Base-by-base conservation (phyloP, 1,284 basidiomycete species). In the Anthracocystis panici-leucophaei region DNA sequence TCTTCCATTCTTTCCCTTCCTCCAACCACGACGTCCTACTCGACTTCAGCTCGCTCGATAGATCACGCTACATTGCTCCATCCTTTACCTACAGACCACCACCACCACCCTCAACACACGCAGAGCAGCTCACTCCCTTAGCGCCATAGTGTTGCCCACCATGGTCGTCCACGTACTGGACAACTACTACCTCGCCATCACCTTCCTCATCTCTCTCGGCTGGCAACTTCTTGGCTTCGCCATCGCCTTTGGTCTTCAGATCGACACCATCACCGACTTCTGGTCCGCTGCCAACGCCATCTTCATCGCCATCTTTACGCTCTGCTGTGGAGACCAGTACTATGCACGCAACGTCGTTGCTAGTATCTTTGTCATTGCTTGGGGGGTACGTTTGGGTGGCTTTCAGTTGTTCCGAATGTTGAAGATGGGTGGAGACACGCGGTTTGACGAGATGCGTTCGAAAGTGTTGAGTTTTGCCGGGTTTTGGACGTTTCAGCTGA, bases 151-250 rank as follows among this genome's bases (percentile, higher is more conserved):
- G 5, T 21, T 10, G 35, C 27, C 48, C 45, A 71, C 20, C 2
- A 76, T 76, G 74, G 61, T 68, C 25, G 69, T 76, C 21, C 65
- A 76, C 44, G 69, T 72, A 10, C 87, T 92, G 20, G 91, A 92
- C 85, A 85, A 86, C 48, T 91, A 89, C 82, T 92, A 91, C 80
- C 88, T 92, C 5, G 85, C 87, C n/a, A 87, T 92, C 38, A 91
- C 91, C 7, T 84, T 91, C 25, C 87, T 92, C 41, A 88, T 92
- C 63, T 91, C 91, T 0, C 83, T 90, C 25, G 90, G 86, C 21
- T 92, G 90, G 84, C 91, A 92, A 81, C 85, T 90, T 1, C 71
- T 87, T 0, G 91, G 91, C 6, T 92, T 92, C 79, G 87, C 88
- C 14, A 89, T 92, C 60, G 78, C 78, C 4, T 84, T 76, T 46